Base-by-base conservation (phyloP, 2,329 filamentous ascomycete species). In the Pseudocercospora pini-densiflorae region DNA sequence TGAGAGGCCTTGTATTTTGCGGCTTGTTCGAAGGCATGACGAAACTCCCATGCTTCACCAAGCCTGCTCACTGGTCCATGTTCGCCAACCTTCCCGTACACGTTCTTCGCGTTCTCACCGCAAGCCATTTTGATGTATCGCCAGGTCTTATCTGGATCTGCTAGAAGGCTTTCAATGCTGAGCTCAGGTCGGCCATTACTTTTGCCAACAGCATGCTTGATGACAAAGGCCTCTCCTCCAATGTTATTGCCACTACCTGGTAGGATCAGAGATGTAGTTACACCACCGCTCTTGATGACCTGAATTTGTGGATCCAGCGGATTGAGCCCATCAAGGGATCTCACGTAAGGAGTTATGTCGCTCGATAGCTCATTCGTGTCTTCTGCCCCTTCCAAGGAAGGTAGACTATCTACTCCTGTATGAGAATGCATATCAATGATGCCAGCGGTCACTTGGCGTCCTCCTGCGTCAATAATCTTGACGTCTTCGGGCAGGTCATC, bases 51-150 rank as follows among this genome's bases (percentile, higher is more conserved):
- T 57, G 88, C 89, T 78, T 92, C 89, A 8, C 90, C 90, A 73
- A 92, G 80, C 1, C 90, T 82, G 67, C 86, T 90, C 62, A 82
- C 82, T 0, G 88, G 88, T 0, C 86, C 85, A 54, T 80, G 80
- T 60, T 83, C 81, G 24, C 87, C 87, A 4, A 79, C 73, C 54
- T 80, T 81, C 9, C 88, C 88, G 66, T 90, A 89, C 0, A 87
- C 79, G 0, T 83, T 79, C 79, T 90, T 90, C 1, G 89, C 81
- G 71, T 92, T 92, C 78, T 92, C 89, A 40, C 89, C 89, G 45
- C 68, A 92, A 0, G 90, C 90, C 89, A 92, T 92, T 80, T 92
- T 92, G 83, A 92, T 90, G 76, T 90, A 92, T 21, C 90, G 83
- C 86, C 88, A 90, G 66, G 81, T 86, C 23, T 83, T 82, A 49